A percentile compares a stretch with the other conserved stretches of the same genome.
These are phyloP conservation scores for apple (Malus domestica) DNA, from an alignment of 306 rosid genomes.

Conservation along the genomic window DNA sequence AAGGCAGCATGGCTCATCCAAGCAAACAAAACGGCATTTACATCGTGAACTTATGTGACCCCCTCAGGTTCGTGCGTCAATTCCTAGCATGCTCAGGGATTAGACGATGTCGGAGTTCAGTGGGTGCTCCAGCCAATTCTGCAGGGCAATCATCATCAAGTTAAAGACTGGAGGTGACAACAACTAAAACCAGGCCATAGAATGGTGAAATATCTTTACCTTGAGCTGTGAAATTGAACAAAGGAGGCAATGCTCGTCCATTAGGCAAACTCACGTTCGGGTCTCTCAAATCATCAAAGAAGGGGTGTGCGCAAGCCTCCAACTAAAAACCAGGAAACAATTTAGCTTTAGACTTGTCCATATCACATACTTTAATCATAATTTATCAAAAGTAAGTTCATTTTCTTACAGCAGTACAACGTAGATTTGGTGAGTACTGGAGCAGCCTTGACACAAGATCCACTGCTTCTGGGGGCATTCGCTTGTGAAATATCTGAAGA, in stretches of 20 bases:
- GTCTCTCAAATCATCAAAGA: conserved; percentile 73
- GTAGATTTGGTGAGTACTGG: conserved; percentile 87
- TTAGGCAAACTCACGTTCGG: conserved; percentile 60
- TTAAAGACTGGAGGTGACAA: not conserved
- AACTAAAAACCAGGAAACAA: conserved; percentile 37
- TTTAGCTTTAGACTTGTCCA: not conserved
- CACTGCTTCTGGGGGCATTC: conserved; percentile 83
- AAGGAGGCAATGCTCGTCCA: conserved; percentile 65
- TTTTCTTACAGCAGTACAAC: conserved; percentile 83
- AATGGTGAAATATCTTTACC: conserved; percentile 35
- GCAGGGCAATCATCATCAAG: conserved; percentile 28
- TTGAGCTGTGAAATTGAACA: conserved; percentile 76
- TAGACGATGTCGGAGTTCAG: conserved; percentile 77
- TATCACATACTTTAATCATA: not conserved
- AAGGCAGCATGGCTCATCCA: conserved; percentile 40
- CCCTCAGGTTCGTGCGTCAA: conserved; percentile 10
- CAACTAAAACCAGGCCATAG: not conserved
- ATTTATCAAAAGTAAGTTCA: not conserved
- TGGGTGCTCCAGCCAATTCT: conserved; percentile 74
- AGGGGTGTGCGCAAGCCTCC: conserved; percentile 90
- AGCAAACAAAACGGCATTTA: conserved; percentile 40
- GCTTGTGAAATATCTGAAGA: conserved; percentile 70
- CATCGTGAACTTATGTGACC: conserved; percentile 11
- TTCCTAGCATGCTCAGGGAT: conserved; percentile 72
- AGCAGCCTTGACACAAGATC: conserved; percentile 92